Conservation (phyloP, 164 flowering plant genomes). For the Paratinospora sagittata region DNA sequence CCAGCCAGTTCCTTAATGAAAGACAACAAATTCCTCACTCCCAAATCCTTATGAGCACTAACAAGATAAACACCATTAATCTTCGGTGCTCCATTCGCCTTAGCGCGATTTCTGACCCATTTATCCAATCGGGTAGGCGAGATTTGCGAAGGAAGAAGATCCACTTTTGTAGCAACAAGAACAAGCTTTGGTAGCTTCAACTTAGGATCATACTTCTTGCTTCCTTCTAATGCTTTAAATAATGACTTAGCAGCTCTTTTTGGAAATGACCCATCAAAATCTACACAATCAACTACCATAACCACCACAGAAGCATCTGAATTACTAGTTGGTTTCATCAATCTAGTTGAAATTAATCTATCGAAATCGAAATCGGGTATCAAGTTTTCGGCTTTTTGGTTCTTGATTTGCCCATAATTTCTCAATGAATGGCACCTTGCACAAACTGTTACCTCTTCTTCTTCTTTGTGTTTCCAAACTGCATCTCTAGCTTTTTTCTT, state of each 20-base stretch:
- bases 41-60: conserved; percentile 82
- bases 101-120: conserved; percentile 92
- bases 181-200: conserved; percentile 68
- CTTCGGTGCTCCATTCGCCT: conserved; percentile 79
- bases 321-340: conserved; percentile 60
- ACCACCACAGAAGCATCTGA: conserved; percentile 69
- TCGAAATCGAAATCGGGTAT: conserved; percentile 97
- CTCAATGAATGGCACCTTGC: conserved; percentile 92
- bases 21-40: conserved; percentile 71
- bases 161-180: conserved; percentile 90
- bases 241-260: conserved; percentile 75
- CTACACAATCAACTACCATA: conserved; percentile 95
- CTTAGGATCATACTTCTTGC: conserved; percentile 31
- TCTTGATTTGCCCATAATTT: conserved; percentile 93
- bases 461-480: conserved; percentile 33
- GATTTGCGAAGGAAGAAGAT: conserved; percentile 82
- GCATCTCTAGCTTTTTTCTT: conserved; percentile 58
- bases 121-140: conserved; percentile 84
- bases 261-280: conserved; percentile 97
- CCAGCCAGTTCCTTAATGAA: conserved; percentile 82
- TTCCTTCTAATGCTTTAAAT: conserved; percentile 61
- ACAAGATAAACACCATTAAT: conserved; percentile 82
- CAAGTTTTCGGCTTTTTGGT: conserved; percentile 69
- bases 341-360: conserved; percentile 62
- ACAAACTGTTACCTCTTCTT: conserved; percentile 62